A percentile compares a stretch with the other conserved stretches of the same genome.
phyloP scores from a whole-genome alignment of 192 early-diverging fungal species.

The Backusella australiensis region DNA sequence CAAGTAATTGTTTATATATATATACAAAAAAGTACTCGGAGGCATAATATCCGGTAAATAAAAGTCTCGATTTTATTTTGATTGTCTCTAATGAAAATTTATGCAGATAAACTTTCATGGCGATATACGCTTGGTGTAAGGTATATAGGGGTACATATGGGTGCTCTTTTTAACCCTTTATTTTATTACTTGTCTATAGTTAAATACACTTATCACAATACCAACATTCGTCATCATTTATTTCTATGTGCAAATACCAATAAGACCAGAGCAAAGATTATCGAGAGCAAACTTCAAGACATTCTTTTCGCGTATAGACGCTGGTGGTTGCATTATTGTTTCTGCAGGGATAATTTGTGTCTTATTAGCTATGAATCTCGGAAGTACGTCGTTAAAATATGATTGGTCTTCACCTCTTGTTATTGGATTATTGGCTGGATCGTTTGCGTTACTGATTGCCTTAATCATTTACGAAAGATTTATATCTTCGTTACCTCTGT shows the following conservation, averaged over 20 bases:
- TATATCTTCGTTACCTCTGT: not conserved
- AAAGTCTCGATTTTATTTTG: not conserved
- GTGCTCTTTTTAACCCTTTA: too few relatives aligned
- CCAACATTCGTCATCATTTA: not conserved
- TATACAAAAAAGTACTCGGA: not conserved
- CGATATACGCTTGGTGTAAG: not conserved
- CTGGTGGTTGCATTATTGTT: not conserved
- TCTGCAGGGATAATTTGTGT: not conserved
- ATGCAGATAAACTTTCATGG: not conserved
- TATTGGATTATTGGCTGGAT: not conserved
- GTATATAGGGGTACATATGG: not conserved
- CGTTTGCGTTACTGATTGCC: not conserved
- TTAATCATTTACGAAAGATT: not conserved
- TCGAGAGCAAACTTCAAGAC: not conserved
- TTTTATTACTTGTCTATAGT: not conserved
- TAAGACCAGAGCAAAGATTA: not conserved
- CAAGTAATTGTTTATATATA: not conserved
- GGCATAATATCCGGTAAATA: not conserved
- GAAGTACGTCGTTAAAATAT: not conserved
- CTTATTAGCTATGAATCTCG: not conserved
- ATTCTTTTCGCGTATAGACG: not conserved
- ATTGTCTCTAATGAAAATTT: not conserved
- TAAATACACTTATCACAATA: not conserved
- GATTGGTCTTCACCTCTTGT: not conserved
- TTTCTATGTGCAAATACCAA: not conserved